phyloP scores from a whole-genome alignment of 495 filamentous ascomycete species.

The Chaetomium cochliodes region DNA sequence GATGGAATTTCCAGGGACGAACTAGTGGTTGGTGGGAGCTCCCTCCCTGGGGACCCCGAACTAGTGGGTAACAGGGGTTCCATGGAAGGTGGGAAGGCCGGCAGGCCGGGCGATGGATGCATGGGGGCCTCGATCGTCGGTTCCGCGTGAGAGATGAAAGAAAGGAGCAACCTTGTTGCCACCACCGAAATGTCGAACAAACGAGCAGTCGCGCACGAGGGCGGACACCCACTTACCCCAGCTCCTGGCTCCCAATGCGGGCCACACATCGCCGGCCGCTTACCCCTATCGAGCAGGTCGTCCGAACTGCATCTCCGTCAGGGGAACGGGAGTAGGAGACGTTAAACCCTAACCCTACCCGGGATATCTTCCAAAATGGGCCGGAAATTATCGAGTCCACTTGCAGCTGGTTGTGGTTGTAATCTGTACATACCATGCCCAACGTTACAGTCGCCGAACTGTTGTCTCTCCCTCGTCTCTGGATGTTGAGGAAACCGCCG shows the following conservation, averaged over 20 bases:
- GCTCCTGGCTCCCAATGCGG: background rate
- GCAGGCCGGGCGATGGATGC: background rate
- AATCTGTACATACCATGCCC: background rate
- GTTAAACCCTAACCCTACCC: constrained; percentile 14
- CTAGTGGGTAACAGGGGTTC: background rate
- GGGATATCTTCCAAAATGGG: too few relatives aligned
- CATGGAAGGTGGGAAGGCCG: background rate
- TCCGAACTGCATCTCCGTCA: constrained; percentile 1
- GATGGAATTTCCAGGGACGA: background rate
- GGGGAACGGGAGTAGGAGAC: background rate
- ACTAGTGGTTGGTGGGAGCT: constrained; percentile 4
- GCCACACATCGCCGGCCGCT: background rate
- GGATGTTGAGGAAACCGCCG: background rate
- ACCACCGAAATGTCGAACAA: constrained; percentile 3
- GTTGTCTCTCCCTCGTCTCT: background rate
- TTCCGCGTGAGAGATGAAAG: constrained; percentile 6
- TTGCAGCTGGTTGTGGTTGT: background rate
- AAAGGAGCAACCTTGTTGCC: constrained; percentile 20
- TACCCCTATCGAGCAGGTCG: constrained; percentile 14
- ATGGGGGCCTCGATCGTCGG: constrained; percentile 3
- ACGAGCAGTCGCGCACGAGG: constrained; percentile 4
- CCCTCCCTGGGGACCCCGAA: background rate
- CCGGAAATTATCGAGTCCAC: background rate
- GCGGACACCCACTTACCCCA: constrained; percentile 2
- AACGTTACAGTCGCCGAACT: background rate